Percentiles rank a stretch among this genome's conserved stretches.
These are phyloP conservation scores for Ceratocystis colombiana DNA, from an alignment of 2,329 filamentous ascomycete species.

Conservation along the genomic window DNA sequence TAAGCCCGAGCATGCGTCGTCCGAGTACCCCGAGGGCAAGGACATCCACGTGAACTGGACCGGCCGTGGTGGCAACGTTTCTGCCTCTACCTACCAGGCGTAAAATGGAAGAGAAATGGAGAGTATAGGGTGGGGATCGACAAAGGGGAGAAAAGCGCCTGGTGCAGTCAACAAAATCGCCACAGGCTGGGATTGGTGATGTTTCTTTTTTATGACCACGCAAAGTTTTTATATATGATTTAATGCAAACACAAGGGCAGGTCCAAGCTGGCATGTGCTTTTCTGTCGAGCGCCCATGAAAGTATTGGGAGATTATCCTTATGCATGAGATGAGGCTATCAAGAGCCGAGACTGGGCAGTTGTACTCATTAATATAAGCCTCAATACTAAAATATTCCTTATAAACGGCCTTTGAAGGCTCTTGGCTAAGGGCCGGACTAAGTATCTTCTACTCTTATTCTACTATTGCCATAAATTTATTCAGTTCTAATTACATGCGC, in stretches of 20 bases:
- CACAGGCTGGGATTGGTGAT: constrained; percentile 21
- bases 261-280: constrained; percentile 12
- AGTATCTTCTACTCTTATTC: too few species aligned
- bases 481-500: too few species aligned
- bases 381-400: too few species aligned
- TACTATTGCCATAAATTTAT: too few species aligned
- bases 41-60: constrained; percentile 99
- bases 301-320: too few species aligned
- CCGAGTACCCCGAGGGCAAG: constrained; percentile 72
- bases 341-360: too few species aligned
- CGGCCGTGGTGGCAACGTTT: constrained; percentile 91
- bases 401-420: too few species aligned
- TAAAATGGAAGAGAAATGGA: constrained; percentile 40
- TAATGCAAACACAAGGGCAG: constrained; percentile 23
- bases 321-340: too few species aligned
- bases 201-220: constrained; percentile 23
- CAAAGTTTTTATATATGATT: constrained; percentile 24
- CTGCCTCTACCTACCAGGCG: constrained; percentile 93
- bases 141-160: constrained; percentile 17
- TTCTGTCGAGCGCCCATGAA: too few species aligned
- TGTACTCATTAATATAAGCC: too few species aligned
- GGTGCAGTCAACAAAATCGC: constrained; percentile 16
- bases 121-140: too few species aligned
- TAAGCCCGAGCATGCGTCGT: constrained; percentile 68
- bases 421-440: too few species aligned